These are phyloP conservation scores for Musa balbisiana DNA, from an alignment of 202 grass and related monocot genomes.

Conservation along the genomic window DNA sequence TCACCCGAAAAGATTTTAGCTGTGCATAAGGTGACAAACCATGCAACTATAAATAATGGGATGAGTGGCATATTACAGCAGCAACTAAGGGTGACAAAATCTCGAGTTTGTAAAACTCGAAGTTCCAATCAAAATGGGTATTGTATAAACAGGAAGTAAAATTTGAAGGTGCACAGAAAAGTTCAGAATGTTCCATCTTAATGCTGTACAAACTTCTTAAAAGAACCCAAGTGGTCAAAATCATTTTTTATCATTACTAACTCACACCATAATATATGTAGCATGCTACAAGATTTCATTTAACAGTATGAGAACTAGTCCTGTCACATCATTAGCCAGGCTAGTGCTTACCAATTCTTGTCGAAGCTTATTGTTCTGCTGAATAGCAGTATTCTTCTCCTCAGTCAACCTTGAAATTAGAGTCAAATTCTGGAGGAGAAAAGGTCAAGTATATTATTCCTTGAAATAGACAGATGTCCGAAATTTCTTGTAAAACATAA, in stretches of 20 bases:
- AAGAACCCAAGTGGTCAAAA: background rate
- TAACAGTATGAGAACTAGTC: background rate
- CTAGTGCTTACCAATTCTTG: background rate
- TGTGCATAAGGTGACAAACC: no score
- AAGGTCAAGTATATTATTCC: background rate
- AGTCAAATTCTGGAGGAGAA: background rate
- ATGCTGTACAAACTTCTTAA: background rate
- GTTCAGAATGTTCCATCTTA: background rate
- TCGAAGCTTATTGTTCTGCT: constrained; percentile 7
- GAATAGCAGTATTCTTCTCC: constrained; percentile 4
- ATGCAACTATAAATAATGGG: no score
- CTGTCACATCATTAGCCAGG: background rate
- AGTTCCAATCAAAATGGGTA: background rate
- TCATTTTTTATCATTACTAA: background rate
- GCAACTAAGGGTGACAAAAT: no score
- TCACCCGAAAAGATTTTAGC: no score
- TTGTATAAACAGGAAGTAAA: background rate
- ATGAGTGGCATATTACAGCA: no score
- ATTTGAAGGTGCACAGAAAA: background rate
- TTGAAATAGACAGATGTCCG: background rate
- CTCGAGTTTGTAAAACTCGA: background rate
- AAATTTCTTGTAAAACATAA: background rate
- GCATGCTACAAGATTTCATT: background rate
- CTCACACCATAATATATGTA: background rate
- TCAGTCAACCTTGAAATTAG: constrained; percentile 2